A percentile compares a stretch with the other conserved stretches of the same genome.
Conservation (phyloP, 2,329 filamentous ascomycete genomes). For the Verticillium alfalfae region DNA sequence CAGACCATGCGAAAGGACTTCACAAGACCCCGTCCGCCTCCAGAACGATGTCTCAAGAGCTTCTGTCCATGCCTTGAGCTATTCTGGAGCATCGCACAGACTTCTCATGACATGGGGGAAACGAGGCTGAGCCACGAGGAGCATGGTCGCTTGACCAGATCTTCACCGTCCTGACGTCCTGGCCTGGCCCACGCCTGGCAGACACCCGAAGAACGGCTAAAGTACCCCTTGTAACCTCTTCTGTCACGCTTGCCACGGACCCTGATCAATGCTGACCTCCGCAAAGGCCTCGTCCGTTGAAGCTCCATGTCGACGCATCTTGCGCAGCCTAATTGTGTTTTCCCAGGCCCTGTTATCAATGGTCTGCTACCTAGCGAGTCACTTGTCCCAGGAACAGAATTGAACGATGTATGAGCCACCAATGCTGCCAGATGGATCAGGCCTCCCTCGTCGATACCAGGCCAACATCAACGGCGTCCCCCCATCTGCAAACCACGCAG, state of each 20-base stretch:
- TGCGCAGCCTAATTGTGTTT: no score
- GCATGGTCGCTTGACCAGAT: background rate
- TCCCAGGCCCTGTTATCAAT: no score
- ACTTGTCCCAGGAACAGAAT: no score
- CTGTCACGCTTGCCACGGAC: background rate
- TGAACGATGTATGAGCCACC: no score
- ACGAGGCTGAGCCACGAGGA: background rate
- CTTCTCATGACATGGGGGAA: background rate
- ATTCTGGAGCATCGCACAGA: background rate
- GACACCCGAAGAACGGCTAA: background rate
- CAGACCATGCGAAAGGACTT: background rate
- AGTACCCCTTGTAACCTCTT: background rate
- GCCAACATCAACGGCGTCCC: background rate
- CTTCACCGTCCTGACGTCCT: background rate
- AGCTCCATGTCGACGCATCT: background rate
- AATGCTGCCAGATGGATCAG: background rate
- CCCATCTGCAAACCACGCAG: background rate
- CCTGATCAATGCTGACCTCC: background rate
- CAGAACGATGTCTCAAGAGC: background rate
- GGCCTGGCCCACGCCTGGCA: background rate
- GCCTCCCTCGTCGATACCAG: background rate
- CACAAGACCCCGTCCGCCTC: background rate
- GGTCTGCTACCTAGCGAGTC: background rate
- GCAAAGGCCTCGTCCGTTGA: background rate
- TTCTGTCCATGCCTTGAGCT: background rate